phyloP scores from a whole-genome alignment of 768 basidiomycete species.

The Boletus eberwhitei region DNA sequence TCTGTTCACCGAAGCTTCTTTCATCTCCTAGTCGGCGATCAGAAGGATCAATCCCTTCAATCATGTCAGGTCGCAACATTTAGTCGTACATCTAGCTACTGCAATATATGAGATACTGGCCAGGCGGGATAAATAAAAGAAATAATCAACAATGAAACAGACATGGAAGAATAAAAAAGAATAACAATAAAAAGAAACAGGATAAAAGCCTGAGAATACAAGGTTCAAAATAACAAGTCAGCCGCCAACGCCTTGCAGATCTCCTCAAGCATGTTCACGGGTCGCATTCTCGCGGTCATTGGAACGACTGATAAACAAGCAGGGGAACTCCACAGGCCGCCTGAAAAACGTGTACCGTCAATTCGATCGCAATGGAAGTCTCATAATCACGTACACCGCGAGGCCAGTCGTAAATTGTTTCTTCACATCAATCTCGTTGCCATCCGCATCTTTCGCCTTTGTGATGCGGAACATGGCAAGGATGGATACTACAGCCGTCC shows the following conservation, averaged over 20 bases:
- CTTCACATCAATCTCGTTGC: constrained; percentile 22
- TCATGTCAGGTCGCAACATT: neutral
- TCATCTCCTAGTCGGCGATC: constrained; percentile 55
- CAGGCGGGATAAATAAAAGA: too few relatives aligned
- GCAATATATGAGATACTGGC: neutral
- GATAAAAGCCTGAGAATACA: too few relatives aligned
- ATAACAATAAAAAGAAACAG: too few relatives aligned
- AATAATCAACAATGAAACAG: too few relatives aligned
- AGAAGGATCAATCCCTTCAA: neutral
- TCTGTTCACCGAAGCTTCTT: constrained; percentile 88
- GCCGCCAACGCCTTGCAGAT: too few relatives aligned
- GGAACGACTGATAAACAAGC: constrained; percentile 20
- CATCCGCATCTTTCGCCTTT: constrained; percentile 21
- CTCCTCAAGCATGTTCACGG: neutral
- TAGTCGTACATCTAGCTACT: constrained; percentile 11
- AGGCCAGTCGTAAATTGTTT: constrained; percentile 23
- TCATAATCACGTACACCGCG: constrained; percentile 10
- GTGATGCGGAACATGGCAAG: constrained; percentile 21
- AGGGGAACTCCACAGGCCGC: constrained; percentile 22
- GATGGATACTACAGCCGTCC: constrained; percentile 21
- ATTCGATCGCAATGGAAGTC: neutral
- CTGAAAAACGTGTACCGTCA: neutral
- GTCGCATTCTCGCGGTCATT: constrained; percentile 2
- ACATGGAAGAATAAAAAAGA: too few relatives aligned
- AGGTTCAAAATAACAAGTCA: too few relatives aligned